Conservation (phyloP, 768 basidiomycete species). For the Fomitopsis pulvina region DNA sequence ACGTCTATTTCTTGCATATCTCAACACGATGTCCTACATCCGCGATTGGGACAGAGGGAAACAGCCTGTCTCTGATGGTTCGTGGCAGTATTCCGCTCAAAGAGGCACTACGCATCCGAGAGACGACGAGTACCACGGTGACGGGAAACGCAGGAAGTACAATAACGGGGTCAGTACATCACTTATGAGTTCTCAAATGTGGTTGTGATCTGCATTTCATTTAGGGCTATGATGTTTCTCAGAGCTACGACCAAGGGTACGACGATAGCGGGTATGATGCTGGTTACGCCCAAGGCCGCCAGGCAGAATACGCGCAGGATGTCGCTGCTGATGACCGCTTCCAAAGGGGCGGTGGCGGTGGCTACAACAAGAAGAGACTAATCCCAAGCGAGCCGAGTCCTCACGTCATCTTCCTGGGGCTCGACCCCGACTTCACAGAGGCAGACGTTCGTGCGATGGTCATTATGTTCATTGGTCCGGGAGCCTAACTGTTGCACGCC, state of each 20-base stretch:
- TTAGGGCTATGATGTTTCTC: conserved; percentile 48
- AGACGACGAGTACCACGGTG: conserved; percentile 64
- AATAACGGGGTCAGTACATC: conserved; percentile 58
- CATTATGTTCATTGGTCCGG: conserved; percentile 14
- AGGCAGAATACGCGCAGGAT: conserved; percentile 34
- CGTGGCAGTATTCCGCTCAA: conserved; percentile 34
- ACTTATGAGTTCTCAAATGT: not conserved
- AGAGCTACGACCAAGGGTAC: conserved; percentile 44
- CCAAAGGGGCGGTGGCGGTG: conserved; percentile 16
- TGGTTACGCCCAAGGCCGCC: conserved; percentile 24
- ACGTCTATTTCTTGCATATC: conserved; percentile 6
- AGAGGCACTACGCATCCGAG: conserved; percentile 42
- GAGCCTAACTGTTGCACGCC: conserved; percentile 12
- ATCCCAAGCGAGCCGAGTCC: conserved; percentile 81
- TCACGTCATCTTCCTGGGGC: conserved; percentile 92
- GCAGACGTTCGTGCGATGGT: conserved; percentile 70
- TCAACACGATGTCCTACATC: conserved; percentile 57
- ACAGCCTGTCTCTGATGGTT: conserved; percentile 26
- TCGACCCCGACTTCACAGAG: conserved; percentile 90
- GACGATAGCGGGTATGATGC: conserved; percentile 38
- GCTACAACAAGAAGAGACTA: conserved; percentile 62
- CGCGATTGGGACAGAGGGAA: conserved; percentile 88
- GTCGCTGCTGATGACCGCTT: conserved; percentile 39
- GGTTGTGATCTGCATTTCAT: not conserved
- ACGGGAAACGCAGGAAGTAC: conserved; percentile 74